Evolutionary conservation across 257 asterid genomes (phyloP), one percentile per base, ranked within the genome.

Genomic region (Nicotiana obtusifolia): DNA sequence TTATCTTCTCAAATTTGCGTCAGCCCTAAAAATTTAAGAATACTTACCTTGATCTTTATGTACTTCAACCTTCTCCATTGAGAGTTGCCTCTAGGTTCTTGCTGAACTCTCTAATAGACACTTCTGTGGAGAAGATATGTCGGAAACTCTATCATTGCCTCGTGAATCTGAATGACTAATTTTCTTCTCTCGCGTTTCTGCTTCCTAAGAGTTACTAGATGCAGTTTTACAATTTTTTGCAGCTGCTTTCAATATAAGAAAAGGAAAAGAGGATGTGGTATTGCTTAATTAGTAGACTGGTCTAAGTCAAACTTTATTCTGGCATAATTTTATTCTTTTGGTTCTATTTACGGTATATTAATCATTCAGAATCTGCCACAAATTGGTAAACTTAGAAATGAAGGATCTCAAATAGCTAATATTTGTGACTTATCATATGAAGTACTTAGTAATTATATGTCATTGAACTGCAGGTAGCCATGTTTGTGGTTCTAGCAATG

Each of bases 401-500:
- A 44, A 44, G 78, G 78, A 71, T 71, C 78, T 71, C 59, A 41
- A 41, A 13, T 71, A 44, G 35, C 60, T 71, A 31, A 3, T 22
- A 44, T 26, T 35, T 71, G 78, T 44, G 78, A 41, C 59, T 68
- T 67, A 41, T 20, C 15, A 71, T 71, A 71, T 71, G 3, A 3
- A 16, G 20, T 49, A 41, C 13, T 41, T 41, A 15, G 9, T 15
- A 15, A 54, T 28, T 26, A 49, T 65, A 52, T 64, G 62, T 80
- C 77, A 44, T 20, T 80, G 56, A 28, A 80, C 24, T 64, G 83
- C 90, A 94, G 98, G 97, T 94, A 83, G 97, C 94, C 52, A 91
- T 92, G 30, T 94, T 94, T 81, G 16, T 91, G 54, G 96, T 88
- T 78, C 82, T 92, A 80, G 88, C 97, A 30, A 88, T 94, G 90